Percentiles rank a stretch among this genome's conserved stretches.
phyloP scores from a whole-genome alignment of 2,329 filamentous ascomycete species.

The Neopestalotiopsis rosae region DNA sequence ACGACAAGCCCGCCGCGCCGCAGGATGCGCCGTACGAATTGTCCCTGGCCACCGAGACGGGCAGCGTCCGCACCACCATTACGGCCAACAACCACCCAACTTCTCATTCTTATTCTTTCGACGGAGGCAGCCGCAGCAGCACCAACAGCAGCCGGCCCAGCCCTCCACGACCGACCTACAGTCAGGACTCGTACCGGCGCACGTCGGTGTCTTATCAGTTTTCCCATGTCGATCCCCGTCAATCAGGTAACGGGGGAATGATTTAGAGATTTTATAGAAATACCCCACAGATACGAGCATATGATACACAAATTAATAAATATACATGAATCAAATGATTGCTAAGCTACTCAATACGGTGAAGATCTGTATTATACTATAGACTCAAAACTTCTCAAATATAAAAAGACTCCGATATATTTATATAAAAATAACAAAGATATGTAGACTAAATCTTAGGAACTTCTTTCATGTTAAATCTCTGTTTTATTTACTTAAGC shows the following conservation, averaged over 20 bases:
- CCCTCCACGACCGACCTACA: not conserved
- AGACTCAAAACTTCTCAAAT: too few species aligned
- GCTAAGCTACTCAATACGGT: too few species aligned
- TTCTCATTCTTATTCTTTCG: not conserved
- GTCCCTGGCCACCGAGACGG: slow-evolving; percentile 3
- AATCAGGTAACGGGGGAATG: not conserved
- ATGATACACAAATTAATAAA: not conserved
- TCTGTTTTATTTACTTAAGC: too few species aligned
- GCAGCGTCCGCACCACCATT: slow-evolving; percentile 13
- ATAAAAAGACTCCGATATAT: too few species aligned
- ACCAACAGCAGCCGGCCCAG: not conserved
- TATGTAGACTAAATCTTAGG: too few species aligned
- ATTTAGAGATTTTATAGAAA: not conserved
- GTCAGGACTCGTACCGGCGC: not conserved
- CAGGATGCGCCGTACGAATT: not conserved
- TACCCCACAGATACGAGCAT: not conserved
- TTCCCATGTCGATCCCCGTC: not conserved
- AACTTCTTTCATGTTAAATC: too few species aligned
- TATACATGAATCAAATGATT: not conserved
- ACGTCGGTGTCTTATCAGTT: not conserved
- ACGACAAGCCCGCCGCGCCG: not conserved
- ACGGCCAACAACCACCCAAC: not conserved
- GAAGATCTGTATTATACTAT: too few species aligned
- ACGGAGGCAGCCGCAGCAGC: not conserved
- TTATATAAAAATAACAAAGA: too few species aligned